Evolutionary conservation across 768 basidiomycete genomes (phyloP).

Genomic region (Pleurotus platypus): DNA sequence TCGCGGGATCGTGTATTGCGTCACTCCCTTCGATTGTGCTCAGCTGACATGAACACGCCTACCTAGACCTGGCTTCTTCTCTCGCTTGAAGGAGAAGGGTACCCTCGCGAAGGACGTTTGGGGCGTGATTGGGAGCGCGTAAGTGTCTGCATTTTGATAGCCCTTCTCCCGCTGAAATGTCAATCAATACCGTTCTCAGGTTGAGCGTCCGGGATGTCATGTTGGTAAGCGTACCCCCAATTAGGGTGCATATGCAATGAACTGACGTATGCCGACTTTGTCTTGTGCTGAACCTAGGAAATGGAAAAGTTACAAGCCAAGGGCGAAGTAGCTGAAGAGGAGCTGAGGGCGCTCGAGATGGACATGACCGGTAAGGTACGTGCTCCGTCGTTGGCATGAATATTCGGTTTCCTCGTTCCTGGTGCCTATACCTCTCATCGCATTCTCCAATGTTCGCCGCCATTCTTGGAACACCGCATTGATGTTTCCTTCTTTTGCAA

Average conservation of each 20-base stretch:
- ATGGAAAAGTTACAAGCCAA: conserved; percentile 88
- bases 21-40: not conserved
- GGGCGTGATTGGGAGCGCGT: conserved; percentile 96
- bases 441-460: not conserved
- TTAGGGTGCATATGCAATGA: not conserved
- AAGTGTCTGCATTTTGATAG: conserved; percentile 24
- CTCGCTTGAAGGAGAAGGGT: conserved; percentile 92
- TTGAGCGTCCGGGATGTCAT: conserved; percentile 77
- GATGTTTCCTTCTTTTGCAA: not conserved
- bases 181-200: conserved; percentile 22
- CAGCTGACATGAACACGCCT: not conserved
- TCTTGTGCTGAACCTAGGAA: conserved; percentile 44
- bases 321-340: conserved; percentile 85
- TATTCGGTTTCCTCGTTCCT: not conserved
- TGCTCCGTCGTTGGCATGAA: not conserved
- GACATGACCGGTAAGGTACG: conserved; percentile 88
- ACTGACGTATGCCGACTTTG: not conserved
- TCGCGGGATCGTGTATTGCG: not conserved
- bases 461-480: not conserved
- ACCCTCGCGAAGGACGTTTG: conserved; percentile 92
- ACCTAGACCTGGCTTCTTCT: conserved; percentile 82
- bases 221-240: conserved; percentile 34
- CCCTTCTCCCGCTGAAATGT: no score
- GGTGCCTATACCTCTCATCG: not conserved
- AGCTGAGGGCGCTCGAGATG: conserved; percentile 81